Conservation (phyloP, 139 green algal species). For the Chlorella sp. region DNA sequence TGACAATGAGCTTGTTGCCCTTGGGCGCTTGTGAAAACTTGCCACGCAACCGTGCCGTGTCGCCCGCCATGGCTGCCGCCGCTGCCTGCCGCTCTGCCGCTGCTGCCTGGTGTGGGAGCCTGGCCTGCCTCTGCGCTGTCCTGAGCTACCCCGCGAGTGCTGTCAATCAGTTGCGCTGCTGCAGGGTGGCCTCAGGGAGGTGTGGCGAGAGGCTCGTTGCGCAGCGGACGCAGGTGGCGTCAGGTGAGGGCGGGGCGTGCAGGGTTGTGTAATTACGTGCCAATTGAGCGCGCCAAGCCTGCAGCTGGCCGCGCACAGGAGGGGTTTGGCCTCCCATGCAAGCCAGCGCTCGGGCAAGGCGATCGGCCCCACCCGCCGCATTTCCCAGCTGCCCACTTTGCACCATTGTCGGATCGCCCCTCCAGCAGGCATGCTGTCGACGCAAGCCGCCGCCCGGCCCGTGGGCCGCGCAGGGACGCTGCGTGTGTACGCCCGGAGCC, state of each 20-base stretch:
- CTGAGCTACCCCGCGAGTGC: no score
- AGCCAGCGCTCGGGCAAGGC: neutral
- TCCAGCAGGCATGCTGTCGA: neutral
- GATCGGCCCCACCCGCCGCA: neutral
- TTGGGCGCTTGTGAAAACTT: neutral
- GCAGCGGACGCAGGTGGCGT: neutral
- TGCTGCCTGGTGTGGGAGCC: neutral
- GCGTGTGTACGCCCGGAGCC: neutral
- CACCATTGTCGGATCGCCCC: neutral
- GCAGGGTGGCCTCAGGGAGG: neutral
- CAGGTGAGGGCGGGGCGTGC: no score
- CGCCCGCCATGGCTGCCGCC: neutral
- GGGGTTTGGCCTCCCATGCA: no score
- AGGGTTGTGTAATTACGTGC: no score
- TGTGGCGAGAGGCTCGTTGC: neutral
- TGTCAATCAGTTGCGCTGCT: no score
- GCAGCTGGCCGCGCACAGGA: no score
- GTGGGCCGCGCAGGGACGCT: neutral
- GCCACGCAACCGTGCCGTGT: neutral
- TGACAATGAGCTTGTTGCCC: constrained; percentile 13
- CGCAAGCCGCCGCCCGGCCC: neutral
- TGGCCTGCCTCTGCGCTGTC: neutral
- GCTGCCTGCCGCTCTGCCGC: neutral
- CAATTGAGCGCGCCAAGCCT: no score
- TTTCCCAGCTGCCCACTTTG: neutral